Conservation (phyloP, 768 basidiomycete genomes). For the Collybia mongolica region DNA sequence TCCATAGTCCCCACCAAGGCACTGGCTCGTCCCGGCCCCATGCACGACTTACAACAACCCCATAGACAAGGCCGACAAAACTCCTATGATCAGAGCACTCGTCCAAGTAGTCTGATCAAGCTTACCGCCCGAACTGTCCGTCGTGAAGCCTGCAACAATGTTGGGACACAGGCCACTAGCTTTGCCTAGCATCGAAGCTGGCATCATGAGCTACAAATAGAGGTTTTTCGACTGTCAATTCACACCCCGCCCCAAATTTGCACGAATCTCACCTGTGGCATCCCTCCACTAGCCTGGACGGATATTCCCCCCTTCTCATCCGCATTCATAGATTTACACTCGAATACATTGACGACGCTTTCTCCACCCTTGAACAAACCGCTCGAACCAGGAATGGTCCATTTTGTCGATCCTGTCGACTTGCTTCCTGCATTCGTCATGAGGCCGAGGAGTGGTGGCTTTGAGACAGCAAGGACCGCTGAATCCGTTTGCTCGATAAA, state of each 20-base stretch:
- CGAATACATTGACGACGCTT: conserved; percentile 51
- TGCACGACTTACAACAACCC: too few species aligned
- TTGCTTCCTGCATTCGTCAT: conserved; percentile 51
- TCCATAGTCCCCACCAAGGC: too few species aligned
- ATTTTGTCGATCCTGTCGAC: conserved; percentile 29
- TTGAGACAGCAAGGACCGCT: conserved; percentile 46
- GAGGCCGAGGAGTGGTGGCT: conserved; percentile 54
- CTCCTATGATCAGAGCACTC: too few species aligned
- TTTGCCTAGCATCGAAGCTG: too few species aligned
- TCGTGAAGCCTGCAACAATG: too few species aligned
- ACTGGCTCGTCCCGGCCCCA: too few species aligned
- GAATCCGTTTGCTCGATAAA: conserved; percentile 39
- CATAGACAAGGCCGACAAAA: too few species aligned
- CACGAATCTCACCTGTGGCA: conserved; percentile 36
- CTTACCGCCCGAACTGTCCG: too few species aligned
- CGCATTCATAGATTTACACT: conserved; percentile 38
- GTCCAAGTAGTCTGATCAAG: too few species aligned
- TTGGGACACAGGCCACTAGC: too few species aligned
- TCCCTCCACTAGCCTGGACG: conserved; percentile 37
- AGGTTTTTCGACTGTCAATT: background rate
- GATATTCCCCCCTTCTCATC: conserved; percentile 39
- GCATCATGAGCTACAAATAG: too few species aligned
- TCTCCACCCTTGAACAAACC: conserved; percentile 38
- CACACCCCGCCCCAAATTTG: background rate
- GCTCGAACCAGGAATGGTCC: conserved; percentile 36